Base-by-base conservation (phyloP, 352 stramenopile genomes). In the Phytophthora pluvialis region DNA sequence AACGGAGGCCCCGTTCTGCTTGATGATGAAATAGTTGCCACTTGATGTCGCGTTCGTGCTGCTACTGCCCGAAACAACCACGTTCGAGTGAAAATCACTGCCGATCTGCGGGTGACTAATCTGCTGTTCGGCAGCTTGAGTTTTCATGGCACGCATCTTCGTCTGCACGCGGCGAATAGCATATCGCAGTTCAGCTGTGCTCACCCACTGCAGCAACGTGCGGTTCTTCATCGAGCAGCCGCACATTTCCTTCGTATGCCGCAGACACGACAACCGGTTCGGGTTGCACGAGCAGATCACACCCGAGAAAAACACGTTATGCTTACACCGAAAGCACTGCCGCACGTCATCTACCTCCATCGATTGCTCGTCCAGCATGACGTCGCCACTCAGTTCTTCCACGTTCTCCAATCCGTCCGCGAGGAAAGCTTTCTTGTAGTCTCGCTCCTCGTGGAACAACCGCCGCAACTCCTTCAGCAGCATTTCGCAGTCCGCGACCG, bases 231-330 rank as follows among this genome's bases (percentile, higher is more conserved):
- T 83, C 5, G 73, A 38, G 26, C 85, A 94, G 38, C 72, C 56
- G 60, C 85, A 94, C 78, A 94, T 81, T n/a, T 66, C 43, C 47
- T 84, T 83, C 3, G 71, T 68, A 47, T 94, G 85, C 35, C 83
- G 80, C 21, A 91, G 54, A 52, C 85, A 94, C 32, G 85, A 77
- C 12, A 94, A 52, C 2, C 78, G 78, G 43, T 62, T 77, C 1
- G 82, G 72, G 49, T 80, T 81, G 58, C 85, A 94, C 0, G 72
- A 68, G 52, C 85, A 94, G 3, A 84, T 88, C 8, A 94, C 77
- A 5, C 82, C 83, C 3, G 85, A 94, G 58, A 94, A 94, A 60
- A 92, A 94, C 6, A 94, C 73, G 55, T 88, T 90, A 67, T 94
- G 83, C 33, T 78, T 88, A 70, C 85, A 94, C 8, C 59, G 31